A percentile compares a stretch with the other conserved stretches of the same genome.
phyloP scores from a whole-genome alignment of 352 stramenopile genomes.

The Pythium scleroteichum region DNA sequence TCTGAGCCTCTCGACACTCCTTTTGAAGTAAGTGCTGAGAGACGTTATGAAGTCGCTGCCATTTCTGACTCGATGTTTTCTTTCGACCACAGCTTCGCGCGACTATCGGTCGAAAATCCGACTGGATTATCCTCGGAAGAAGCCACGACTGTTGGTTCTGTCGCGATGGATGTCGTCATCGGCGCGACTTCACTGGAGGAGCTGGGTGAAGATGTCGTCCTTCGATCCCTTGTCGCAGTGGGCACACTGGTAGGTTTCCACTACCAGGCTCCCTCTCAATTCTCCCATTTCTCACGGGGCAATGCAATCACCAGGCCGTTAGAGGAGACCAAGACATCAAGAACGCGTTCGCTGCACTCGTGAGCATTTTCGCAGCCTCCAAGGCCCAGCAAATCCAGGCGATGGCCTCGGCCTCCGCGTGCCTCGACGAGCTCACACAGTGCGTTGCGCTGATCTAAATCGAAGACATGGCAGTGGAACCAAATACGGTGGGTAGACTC shows the following conservation, averaged over 20 bases:
- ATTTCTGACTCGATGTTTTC: slow-evolving; percentile 7
- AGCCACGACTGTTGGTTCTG: slow-evolving; percentile 45
- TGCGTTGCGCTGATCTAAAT: slow-evolving; percentile 25
- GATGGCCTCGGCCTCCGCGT: slow-evolving; percentile 48
- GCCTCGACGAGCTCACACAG: slow-evolving; percentile 48
- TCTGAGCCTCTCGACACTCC: slow-evolving; percentile 64
- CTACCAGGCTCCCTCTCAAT: neutral
- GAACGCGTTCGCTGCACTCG: slow-evolving; percentile 46
- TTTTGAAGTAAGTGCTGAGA: slow-evolving; percentile 79
- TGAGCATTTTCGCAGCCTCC: slow-evolving; percentile 53
- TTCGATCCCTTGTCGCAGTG: slow-evolving; percentile 65
- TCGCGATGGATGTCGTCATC: slow-evolving; percentile 55
- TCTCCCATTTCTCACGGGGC: slow-evolving; percentile 29
- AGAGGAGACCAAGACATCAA: slow-evolving; percentile 41
- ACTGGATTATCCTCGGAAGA: slow-evolving; percentile 48
- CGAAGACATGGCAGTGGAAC: no score
- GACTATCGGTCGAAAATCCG: slow-evolving; percentile 34
- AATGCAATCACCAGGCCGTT: slow-evolving; percentile 8
- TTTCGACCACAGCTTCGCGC: slow-evolving; percentile 39
- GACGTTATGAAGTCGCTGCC: neutral
- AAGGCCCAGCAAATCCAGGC: slow-evolving; percentile 44
- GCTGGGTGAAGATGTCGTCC: slow-evolving; percentile 75
- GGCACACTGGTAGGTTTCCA: slow-evolving; percentile 58
- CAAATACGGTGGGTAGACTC: neutral
- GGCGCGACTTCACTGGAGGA: slow-evolving; percentile 52